A percentile compares a stretch with the other conserved stretches of the same genome.
Conservation (phyloP, 257 asterid species). For the Eucommia ulmoides region DNA sequence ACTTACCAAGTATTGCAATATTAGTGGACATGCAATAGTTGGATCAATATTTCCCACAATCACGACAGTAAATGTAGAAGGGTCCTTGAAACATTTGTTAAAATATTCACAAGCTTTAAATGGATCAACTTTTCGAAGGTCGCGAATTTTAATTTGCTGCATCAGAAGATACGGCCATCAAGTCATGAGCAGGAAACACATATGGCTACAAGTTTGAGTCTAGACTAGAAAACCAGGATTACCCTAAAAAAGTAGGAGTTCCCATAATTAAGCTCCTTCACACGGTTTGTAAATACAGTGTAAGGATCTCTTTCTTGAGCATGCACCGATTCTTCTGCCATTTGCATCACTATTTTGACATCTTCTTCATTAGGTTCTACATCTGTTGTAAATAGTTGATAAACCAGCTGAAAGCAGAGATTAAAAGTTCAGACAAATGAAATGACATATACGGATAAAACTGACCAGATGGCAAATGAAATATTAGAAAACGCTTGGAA, state of each 20-base stretch:
- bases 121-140: conserved; percentile 77
- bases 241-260: conserved; percentile 88
- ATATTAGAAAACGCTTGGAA: too few species aligned
- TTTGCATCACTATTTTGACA: conserved; percentile 88
- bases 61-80: conserved; percentile 76
- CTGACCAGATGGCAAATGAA: too few species aligned
- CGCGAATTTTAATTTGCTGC: conserved; percentile 71
- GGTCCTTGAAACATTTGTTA: conserved; percentile 79
- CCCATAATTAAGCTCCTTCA: conserved; percentile 92
- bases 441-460: background rate
- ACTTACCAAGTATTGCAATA: conserved; percentile 71
- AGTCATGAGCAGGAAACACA: conserved; percentile 3
- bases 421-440: conserved; percentile 11
- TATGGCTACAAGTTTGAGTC: background rate
- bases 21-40: conserved; percentile 62
- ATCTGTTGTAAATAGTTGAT: conserved; percentile 77
- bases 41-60: conserved; percentile 92
- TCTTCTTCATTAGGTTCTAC: conserved; percentile 82
- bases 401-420: conserved; percentile 54
- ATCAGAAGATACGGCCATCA: conserved; percentile 10
- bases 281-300: conserved; percentile 79
- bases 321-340: conserved; percentile 94
- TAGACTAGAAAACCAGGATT: conserved; percentile 16
- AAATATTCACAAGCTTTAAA: conserved; percentile 76
- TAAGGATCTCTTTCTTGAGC: conserved; percentile 96